phyloP scores from a whole-genome alignment of 805 yeast species.

The Lipomyces chichibuensis region DNA sequence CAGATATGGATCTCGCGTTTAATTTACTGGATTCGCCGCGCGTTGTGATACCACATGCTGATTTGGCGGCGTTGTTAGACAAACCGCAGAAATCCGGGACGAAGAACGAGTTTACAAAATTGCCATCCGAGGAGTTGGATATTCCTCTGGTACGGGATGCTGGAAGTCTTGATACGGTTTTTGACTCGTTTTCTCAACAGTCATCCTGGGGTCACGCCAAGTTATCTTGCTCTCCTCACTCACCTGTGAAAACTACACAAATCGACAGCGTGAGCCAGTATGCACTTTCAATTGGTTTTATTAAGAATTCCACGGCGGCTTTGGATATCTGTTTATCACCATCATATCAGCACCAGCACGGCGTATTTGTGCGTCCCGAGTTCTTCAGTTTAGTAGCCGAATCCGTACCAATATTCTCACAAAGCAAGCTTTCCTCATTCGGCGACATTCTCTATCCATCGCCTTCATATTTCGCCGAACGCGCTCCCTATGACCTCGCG shows the following conservation, averaged over 20 bases:
- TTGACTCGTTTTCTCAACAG: constrained; percentile 27
- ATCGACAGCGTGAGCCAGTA: constrained; percentile 23
- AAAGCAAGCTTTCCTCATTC: constrained; percentile 34
- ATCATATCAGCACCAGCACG: constrained; percentile 32
- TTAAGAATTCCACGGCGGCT: constrained; percentile 32
- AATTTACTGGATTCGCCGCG: constrained; percentile 37
- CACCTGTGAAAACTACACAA: constrained; percentile 23
- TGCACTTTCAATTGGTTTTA: constrained; percentile 32
- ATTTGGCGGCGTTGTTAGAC: constrained; percentile 21
- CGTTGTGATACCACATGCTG: constrained; percentile 36
- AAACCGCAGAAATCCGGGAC: constrained; percentile 25
- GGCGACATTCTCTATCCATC: constrained; percentile 37
- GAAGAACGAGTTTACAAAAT: constrained; percentile 23
- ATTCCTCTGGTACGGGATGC: constrained; percentile 1
- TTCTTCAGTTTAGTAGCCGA: constrained; percentile 30
- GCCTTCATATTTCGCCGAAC: constrained; percentile 35
- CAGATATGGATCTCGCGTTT: constrained; percentile 39
- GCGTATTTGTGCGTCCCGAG: constrained; percentile 36
- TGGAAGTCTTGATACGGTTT: constrained; percentile 6
- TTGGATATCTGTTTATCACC: constrained; percentile 36
- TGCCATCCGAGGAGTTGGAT: constrained; percentile 17
- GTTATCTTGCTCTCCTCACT: constrained; percentile 23
- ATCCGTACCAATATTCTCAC: constrained; percentile 36
- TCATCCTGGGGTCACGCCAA: constrained; percentile 32
- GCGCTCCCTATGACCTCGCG: constrained; percentile 21